Percentiles rank a stretch among this genome's conserved stretches.
phyloP scores from a whole-genome alignment of 305 asterid genomes.

The Coffea humblotiana region DNA sequence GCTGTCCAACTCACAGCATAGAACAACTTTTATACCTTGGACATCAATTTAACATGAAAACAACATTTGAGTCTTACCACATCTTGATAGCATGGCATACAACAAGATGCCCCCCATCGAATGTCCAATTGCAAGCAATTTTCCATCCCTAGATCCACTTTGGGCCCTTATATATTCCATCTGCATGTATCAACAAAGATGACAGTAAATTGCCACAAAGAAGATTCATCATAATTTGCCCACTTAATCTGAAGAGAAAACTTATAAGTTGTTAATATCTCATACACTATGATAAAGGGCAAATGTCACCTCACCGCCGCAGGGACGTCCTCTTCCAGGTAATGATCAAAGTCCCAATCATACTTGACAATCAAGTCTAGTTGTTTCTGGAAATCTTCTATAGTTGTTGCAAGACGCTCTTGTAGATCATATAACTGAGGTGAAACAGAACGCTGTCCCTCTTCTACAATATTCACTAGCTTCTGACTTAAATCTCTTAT shows the following conservation, averaged over 20 bases:
- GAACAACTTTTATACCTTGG: not conserved
- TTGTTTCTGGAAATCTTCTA: constrained; percentile 88
- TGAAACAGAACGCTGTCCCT: constrained; percentile 88
- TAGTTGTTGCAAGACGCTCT: constrained; percentile 58
- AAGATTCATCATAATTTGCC: not conserved
- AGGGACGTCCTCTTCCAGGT: constrained; percentile 93
- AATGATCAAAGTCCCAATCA: constrained; percentile 96
- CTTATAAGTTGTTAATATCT: not conserved
- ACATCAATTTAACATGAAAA: not conserved
- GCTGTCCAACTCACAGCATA: not conserved
- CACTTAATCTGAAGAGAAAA: not conserved
- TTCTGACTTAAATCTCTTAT: constrained; percentile 72
- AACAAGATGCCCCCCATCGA: constrained; percentile 95
- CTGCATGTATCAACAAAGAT: constrained; percentile 34
- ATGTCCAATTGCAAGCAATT: constrained; percentile 83
- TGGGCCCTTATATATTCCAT: constrained; percentile 75
- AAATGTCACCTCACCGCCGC: constrained; percentile 94
- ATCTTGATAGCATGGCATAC: constrained; percentile 79
- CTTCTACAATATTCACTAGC: constrained; percentile 70
- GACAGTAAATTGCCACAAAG: not conserved
- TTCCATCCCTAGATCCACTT: constrained; percentile 76
- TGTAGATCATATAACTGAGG: constrained; percentile 77
- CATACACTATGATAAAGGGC: constrained; percentile 31
- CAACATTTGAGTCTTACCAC: constrained; percentile 47
- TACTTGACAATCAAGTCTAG: constrained; percentile 80